phyloP scores from a whole-genome alignment of 352 stramenopile genomes.

The Phytophthora rubi region DNA sequence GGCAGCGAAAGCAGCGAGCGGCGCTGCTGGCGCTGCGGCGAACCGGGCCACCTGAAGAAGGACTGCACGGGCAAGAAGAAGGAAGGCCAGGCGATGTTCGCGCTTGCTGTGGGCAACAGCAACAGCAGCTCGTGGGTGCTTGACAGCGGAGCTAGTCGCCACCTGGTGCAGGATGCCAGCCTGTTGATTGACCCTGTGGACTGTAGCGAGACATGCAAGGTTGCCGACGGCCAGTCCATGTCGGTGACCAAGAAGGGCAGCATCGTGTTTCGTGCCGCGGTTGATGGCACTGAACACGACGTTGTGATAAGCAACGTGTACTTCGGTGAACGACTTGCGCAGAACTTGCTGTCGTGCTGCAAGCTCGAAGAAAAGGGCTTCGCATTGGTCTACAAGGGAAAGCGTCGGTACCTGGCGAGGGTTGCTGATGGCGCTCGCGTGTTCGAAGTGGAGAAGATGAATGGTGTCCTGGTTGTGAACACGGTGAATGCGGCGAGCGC shows the following conservation, averaged over 20 bases:
- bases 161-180: not conserved
- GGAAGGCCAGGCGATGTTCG: not conserved
- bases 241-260: not conserved
- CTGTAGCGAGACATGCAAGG: not conserved
- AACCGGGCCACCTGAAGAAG: not conserved
- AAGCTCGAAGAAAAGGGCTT: conserved; percentile 1
- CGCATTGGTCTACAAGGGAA: not conserved
- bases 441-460: not conserved
- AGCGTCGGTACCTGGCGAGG: not conserved
- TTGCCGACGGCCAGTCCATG: not conserved
- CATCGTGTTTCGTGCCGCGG: not conserved
- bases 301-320: not conserved
- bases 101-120: not conserved
- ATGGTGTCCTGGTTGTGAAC: not conserved
- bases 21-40: not conserved
- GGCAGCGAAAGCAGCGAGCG: not conserved
- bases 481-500: not conserved
- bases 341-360: not conserved
- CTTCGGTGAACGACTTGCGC: not conserved
- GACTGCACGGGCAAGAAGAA: not conserved
- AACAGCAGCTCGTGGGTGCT: not conserved
- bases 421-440: not conserved
- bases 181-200: not conserved
- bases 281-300: not conserved
- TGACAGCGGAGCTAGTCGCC: not conserved